Conservation (phyloP, 129 eudicot species). For the Glebionis coronaria region DNA sequence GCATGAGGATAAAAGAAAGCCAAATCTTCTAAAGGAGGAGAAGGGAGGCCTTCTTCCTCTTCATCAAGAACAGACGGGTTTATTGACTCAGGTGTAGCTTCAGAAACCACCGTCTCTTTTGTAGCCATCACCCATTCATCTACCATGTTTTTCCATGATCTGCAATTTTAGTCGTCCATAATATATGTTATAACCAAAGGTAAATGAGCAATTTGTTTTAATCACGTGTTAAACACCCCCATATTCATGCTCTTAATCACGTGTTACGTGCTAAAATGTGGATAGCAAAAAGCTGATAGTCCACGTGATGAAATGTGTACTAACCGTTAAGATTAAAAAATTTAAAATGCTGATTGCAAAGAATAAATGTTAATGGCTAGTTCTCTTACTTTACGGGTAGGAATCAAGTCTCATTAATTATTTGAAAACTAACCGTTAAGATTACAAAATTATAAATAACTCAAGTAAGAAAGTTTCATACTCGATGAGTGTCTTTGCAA, state of each 20-base stretch:
- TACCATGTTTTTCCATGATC: slow-evolving; percentile 73
- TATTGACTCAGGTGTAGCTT: slow-evolving; percentile 68
- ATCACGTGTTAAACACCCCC: not conserved
- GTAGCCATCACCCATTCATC: slow-evolving; percentile 67
- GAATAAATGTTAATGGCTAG: not conserved
- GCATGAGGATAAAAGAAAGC: slow-evolving; percentile 54
- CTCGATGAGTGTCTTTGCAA: slow-evolving; percentile 55
- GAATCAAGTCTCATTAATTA: slow-evolving; percentile 7
- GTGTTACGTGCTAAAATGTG: not conserved
- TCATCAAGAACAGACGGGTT: slow-evolving; percentile 77
- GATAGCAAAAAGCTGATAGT: not conserved
- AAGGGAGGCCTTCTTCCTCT: slow-evolving; percentile 83
- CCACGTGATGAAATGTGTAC: slow-evolving; percentile 13
- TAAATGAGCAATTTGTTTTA: not conserved
- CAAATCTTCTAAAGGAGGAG: slow-evolving; percentile 92
- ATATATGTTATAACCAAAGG: slow-evolving; percentile 12
- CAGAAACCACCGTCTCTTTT: slow-evolving; percentile 37
- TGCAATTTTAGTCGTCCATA: slow-evolving; percentile 29
- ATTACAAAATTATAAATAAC: not conserved
- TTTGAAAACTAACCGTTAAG: slow-evolving; percentile 6
- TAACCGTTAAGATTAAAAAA: too few relatives aligned
- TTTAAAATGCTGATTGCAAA: too few relatives aligned
- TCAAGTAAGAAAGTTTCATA: slow-evolving; percentile 40
- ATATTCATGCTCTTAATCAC: slow-evolving; percentile 5
- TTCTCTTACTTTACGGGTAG: not conserved